Conservation (phyloP, 768 basidiomycete genomes). For the Tricholoma saponaceum region DNA sequence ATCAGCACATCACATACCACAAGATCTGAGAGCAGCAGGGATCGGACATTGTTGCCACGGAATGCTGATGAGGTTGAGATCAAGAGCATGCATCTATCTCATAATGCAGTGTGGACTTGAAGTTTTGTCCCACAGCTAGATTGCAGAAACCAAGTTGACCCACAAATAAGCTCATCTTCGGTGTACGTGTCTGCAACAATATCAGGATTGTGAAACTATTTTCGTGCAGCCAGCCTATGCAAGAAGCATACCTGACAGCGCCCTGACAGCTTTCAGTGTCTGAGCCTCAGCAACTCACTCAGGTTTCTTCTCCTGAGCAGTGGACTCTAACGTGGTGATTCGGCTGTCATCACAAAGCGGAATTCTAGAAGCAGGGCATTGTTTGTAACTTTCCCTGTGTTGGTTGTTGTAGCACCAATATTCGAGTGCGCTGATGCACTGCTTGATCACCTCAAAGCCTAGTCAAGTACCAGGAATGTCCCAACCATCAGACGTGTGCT, state of each 20-base stretch:
- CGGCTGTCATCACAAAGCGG: conserved; percentile 13
- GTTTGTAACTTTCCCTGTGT: conserved; percentile 13
- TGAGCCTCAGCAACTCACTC: conserved; percentile 14
- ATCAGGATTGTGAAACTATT: conserved; percentile 18
- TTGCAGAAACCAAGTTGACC: conserved; percentile 19
- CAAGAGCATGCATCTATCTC: conserved; percentile 28
- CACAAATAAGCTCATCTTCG: conserved; percentile 12
- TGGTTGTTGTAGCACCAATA: conserved; percentile 10
- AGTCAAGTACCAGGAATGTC: conserved; percentile 18
- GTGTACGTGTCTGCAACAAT: conserved; percentile 8
- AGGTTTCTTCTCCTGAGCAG: conserved; percentile 13
- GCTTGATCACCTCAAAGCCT: conserved; percentile 23
- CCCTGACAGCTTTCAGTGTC: conserved; percentile 14
- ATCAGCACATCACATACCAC: conserved; percentile 15
- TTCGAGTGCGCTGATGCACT: conserved; percentile 27
- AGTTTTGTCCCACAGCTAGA: conserved; percentile 1
- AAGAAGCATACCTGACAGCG: background rate
- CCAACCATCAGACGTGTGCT: conserved; percentile 11
- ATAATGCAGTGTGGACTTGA: conserved; percentile 11
- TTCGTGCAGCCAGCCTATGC: background rate
- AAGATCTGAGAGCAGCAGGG: conserved; percentile 22
- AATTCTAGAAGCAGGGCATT: conserved; percentile 13
- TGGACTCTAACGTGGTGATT: conserved; percentile 9
- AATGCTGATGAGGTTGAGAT: conserved; percentile 21
- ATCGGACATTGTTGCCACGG: conserved; percentile 24